These are phyloP conservation scores for Salicornia ramosissima DNA, from an alignment of 148 eudicot genomes.

Conservation along the genomic window DNA sequence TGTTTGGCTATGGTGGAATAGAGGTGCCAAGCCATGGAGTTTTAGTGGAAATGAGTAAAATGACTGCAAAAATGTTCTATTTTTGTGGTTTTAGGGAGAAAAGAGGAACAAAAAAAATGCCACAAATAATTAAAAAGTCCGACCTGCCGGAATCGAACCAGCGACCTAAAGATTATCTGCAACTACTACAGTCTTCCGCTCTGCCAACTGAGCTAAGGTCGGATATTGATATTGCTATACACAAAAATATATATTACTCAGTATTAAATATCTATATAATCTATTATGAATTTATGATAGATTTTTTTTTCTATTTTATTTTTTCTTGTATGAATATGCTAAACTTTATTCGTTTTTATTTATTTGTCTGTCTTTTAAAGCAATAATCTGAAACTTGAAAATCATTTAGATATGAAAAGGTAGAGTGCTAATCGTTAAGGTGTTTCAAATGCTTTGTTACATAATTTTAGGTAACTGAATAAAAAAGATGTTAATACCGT, in stretches of 20 bases:
- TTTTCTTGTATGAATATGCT: no score
- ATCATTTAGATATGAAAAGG: no score
- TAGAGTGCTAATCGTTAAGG: no score
- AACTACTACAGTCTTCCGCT: conserved; percentile 60
- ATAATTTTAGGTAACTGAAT: no score
- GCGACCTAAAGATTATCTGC: conserved; percentile 70
- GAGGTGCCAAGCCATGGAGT: background rate
- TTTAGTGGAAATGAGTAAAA: background rate
- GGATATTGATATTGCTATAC: conserved; percentile 11
- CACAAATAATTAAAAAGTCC: conserved; percentile 28
- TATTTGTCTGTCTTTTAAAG: no score
- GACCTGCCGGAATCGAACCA: conserved; percentile 87
- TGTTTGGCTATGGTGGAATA: conserved; percentile 13
- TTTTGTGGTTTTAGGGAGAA: background rate
- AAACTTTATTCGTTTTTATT: no score
- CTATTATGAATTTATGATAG: no score
- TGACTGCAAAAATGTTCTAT: background rate
- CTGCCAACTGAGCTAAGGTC: conserved; percentile 68
- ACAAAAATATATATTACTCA: background rate
- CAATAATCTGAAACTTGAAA: no score
- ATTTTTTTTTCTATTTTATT: no score
- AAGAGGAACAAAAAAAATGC: background rate
- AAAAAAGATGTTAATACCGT: no score
- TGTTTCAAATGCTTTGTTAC: no score
- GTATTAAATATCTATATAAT: no score